phyloP scores from a whole-genome alignment of 306 rosid species.

The Astragalus membranaceus region DNA sequence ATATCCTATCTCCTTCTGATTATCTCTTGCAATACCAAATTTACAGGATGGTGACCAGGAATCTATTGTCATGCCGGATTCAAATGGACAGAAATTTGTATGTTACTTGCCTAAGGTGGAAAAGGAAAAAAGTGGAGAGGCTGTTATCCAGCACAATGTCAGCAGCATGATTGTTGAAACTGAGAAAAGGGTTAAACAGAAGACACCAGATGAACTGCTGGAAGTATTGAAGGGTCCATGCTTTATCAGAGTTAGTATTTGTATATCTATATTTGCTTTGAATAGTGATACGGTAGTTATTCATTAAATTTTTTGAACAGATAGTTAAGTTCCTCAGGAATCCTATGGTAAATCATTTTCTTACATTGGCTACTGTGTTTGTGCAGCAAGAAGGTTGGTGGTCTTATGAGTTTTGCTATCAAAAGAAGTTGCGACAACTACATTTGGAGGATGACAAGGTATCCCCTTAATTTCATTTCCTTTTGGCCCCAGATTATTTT shows the following conservation, averaged over 20 bases:
- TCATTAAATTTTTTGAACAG: not conserved
- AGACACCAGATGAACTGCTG: constrained; percentile 94
- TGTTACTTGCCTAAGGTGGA: constrained; percentile 92
- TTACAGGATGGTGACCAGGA: constrained; percentile 84
- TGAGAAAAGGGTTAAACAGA: constrained; percentile 66
- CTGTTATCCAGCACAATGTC: constrained; percentile 53
- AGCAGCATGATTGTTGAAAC: constrained; percentile 85
- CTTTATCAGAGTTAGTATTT: constrained; percentile 61
- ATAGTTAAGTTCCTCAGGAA: not conserved
- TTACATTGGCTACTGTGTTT: constrained; percentile 15
- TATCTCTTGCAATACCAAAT: not conserved
- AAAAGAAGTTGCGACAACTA: constrained; percentile 62
- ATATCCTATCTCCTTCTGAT: not conserved
- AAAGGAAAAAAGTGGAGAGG: constrained; percentile 60
- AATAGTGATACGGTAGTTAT: not conserved
- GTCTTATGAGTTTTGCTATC: constrained; percentile 95
- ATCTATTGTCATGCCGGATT: constrained; percentile 61
- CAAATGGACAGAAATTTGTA: constrained; percentile 61
- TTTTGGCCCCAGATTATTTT: not conserved
- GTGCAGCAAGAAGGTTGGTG: constrained; percentile 99
- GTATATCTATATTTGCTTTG: constrained; percentile 4
- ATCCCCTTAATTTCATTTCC: constrained; percentile 15
- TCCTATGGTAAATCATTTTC: constrained; percentile 4
- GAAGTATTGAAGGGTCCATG: constrained; percentile 75
- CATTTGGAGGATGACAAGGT: constrained; percentile 91